These are phyloP conservation scores for Picea abies DNA, from an alignment of 83 land plant genomes.

Conservation along the genomic window DNA sequence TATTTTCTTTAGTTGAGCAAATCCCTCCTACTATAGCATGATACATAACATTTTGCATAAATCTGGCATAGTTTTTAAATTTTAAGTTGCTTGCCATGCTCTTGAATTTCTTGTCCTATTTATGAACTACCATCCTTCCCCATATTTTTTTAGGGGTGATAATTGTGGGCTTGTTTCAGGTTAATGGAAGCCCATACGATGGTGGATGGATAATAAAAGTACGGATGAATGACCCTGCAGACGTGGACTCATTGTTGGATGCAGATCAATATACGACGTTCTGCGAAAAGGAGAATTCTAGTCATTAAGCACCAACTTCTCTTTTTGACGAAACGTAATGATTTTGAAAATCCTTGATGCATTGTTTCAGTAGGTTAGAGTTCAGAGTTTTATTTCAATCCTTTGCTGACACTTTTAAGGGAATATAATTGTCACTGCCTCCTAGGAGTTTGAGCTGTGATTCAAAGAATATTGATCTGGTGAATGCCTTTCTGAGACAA, in stretches of 20 bases:
- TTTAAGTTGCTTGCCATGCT: not conserved
- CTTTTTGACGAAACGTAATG: not conserved
- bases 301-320: slow-evolving; percentile 31
- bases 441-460: too few relatives aligned
- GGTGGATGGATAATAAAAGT: slow-evolving; percentile 78
- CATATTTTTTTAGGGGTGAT: not conserved
- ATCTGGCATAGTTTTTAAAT: not conserved
- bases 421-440: too few relatives aligned
- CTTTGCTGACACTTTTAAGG: too few relatives aligned
- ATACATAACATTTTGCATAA: too few relatives aligned
- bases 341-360: not conserved
- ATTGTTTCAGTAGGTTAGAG: not conserved
- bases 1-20: not conserved
- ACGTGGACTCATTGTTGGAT: slow-evolving; percentile 56
- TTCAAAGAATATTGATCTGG: too few relatives aligned
- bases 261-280: slow-evolving; percentile 58
- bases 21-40: too few relatives aligned
- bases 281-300: slow-evolving; percentile 69
- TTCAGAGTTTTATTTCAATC: not conserved
- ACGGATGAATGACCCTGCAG: slow-evolving; percentile 39
- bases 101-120: not conserved
- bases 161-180: slow-evolving; percentile 26
- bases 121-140: not conserved
- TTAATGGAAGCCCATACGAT: slow-evolving; percentile 65
- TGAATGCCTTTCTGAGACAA: too few relatives aligned